Conservation (phyloP, 495 filamentous ascomycete genomes). For the Hypoxylon lenormandii region DNA sequence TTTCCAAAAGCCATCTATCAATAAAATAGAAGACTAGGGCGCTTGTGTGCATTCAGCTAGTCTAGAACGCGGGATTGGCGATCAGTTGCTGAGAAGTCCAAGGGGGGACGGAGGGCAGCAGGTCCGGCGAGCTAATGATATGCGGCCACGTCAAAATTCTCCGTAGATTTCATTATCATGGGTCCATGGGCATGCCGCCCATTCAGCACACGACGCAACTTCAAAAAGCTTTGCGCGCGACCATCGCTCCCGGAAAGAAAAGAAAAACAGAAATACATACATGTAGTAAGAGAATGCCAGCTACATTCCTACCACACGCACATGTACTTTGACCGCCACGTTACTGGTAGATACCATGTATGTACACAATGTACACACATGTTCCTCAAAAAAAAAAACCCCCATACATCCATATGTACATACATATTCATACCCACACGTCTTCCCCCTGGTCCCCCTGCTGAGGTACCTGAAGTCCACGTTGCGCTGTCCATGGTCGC, state of each 20-base stretch:
- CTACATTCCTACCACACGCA: constrained; percentile 13
- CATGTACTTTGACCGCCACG: constrained; percentile 11
- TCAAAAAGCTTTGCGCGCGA: constrained; percentile 1
- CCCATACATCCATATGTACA: constrained; percentile 3
- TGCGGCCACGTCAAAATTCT: constrained; percentile 55
- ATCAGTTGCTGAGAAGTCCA: constrained; percentile 45
- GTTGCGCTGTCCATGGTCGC: constrained; percentile 47
- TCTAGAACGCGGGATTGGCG: constrained; percentile 44
- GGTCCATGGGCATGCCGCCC: constrained; percentile 48
- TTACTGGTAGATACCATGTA: background rate
- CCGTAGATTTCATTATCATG: constrained; percentile 49
- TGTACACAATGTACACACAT: constrained; percentile 12
- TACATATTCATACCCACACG: constrained; percentile 43
- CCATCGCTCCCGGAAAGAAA: constrained; percentile 18
- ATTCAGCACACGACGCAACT: constrained; percentile 41
- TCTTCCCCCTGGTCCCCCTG: constrained; percentile 32
- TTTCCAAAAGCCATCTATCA: background rate
- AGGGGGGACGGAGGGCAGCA: constrained; percentile 47
- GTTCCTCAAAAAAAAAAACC: constrained; percentile 35
- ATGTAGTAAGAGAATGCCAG: constrained; percentile 14
- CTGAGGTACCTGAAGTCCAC: constrained; percentile 53
- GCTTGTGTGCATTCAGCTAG: constrained; percentile 32
- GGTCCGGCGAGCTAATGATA: constrained; percentile 50
- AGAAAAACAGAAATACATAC: constrained; percentile 19
- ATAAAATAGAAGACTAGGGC: background rate